Percentiles rank a stretch among this genome's conserved stretches.
phyloP scores from a whole-genome alignment of 2,329 filamentous ascomycete genomes.

The Colletotrichum sp. region DNA sequence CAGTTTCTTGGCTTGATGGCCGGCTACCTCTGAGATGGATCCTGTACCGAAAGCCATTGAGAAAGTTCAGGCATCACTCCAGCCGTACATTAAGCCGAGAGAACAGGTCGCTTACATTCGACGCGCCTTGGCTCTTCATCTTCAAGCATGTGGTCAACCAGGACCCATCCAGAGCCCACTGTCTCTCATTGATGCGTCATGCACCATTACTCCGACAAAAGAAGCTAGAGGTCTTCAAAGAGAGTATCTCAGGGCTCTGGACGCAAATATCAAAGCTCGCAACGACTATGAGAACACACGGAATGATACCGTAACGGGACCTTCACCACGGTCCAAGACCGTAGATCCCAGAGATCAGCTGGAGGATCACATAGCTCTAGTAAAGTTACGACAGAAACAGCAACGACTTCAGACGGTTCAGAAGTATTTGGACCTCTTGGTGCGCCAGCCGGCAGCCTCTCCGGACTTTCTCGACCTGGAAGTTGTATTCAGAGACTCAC shows the following conservation, averaged over 20 bases:
- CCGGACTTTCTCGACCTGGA: constrained; percentile 55
- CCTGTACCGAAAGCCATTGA: constrained; percentile 38
- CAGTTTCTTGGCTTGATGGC: neutral
- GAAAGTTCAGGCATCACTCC: constrained; percentile 48
- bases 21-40: constrained; percentile 21
- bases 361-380: constrained; percentile 55
- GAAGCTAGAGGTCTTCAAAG: constrained; percentile 53
- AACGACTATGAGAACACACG: constrained; percentile 46
- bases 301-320: constrained; percentile 26
- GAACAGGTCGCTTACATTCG: constrained; percentile 64
- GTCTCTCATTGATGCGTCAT: constrained; percentile 50
- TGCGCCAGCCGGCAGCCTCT: constrained; percentile 56
- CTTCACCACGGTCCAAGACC: constrained; percentile 15
- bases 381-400: constrained; percentile 58
- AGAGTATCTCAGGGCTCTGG: constrained; percentile 61
- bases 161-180: constrained; percentile 49
- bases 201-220: constrained; percentile 37
- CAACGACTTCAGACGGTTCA: constrained; percentile 56
- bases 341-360: constrained; percentile 32
- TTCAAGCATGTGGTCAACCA: constrained; percentile 52
- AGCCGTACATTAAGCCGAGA: constrained; percentile 60
- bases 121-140: constrained; percentile 58
- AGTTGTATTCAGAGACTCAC: constrained; percentile 50
- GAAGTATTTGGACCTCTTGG: constrained; percentile 54
- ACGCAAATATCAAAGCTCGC: constrained; percentile 56